Evolutionary conservation across 2,329 filamentous ascomycete species (phyloP).

Genomic region (Verticillium isaacii): DNA sequence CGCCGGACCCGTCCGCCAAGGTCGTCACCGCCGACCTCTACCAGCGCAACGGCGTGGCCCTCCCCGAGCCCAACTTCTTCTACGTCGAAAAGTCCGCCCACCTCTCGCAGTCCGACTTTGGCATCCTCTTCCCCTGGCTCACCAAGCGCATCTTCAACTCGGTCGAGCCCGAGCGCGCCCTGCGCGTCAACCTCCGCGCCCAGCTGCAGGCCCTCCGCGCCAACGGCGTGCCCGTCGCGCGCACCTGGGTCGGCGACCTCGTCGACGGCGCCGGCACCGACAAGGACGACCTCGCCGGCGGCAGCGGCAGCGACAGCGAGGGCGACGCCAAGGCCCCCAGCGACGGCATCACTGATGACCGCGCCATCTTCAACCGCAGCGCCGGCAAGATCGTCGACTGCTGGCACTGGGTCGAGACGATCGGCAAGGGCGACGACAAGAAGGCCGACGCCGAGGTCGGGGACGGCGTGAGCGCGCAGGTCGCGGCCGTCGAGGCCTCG

Average conservation of each 20-base stretch:
- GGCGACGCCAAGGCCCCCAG: slow-evolving; percentile 10
- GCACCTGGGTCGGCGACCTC: slow-evolving; percentile 45
- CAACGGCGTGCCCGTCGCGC: slow-evolving; percentile 42
- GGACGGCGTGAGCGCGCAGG: slow-evolving; percentile 1
- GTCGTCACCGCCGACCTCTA: slow-evolving; percentile 35
- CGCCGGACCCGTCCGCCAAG: slow-evolving; percentile 43
- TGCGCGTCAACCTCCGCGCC: slow-evolving; percentile 47
- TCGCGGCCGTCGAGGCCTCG: slow-evolving; percentile 7
- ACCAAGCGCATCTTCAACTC: slow-evolving; percentile 54
- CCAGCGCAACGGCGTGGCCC: slow-evolving; percentile 34
- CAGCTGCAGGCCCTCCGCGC: slow-evolving; percentile 45
- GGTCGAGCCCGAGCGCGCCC: slow-evolving; percentile 50
- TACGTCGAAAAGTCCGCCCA: slow-evolving; percentile 73
- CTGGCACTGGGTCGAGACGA: slow-evolving; percentile 50
- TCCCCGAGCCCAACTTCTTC: slow-evolving; percentile 62
- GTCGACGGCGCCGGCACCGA: slow-evolving; percentile 39
- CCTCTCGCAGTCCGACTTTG: slow-evolving; percentile 79
- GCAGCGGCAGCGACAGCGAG: neutral
- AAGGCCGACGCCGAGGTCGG: slow-evolving; percentile 1
- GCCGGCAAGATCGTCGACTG: slow-evolving; percentile 32
- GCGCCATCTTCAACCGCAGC: slow-evolving; percentile 44
- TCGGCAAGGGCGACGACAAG: slow-evolving; percentile 37
- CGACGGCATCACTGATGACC: slow-evolving; percentile 41
- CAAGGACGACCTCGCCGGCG: slow-evolving; percentile 21
- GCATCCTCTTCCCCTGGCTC: slow-evolving; percentile 72